Evolutionary conservation across 257 asterid genomes (phyloP), one percentile per base, ranked within the genome.

Genomic region (Solanum etuberosum): DNA sequence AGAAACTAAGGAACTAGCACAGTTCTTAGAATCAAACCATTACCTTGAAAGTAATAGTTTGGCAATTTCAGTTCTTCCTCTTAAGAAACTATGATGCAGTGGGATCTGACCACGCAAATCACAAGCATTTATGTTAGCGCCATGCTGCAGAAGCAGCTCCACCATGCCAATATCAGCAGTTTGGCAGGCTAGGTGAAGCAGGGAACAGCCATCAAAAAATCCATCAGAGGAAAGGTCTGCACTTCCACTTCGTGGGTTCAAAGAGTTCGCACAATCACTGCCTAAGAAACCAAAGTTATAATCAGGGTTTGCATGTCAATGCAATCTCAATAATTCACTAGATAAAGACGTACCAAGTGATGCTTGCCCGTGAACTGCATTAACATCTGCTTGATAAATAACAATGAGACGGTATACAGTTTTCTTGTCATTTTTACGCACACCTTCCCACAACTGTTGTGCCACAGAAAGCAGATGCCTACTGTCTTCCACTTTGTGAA

Each of bases 161-260:
- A 95, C 95, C 99, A 94, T 95, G 90, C 96, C 94, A 81, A 93
- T 85, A 89, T 96, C 99, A 73, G 98, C 92, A 88, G 94, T 92
- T 92, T 94, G 99, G 90, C 96, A 95, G 37, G 98, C 98, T 20
- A 96, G 93, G 93, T 96, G 99, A 91, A 96, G 95, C 91, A 95
- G 92, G 59, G 99, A 92, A 87, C 95, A 93, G 6, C 96, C 98
- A 84, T 94, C 94, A 86, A 88, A 89, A 87, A 83, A 68, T 71
- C 92, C 94, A 46, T 89, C 92, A 46, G 57, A 84, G 15, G 87
- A 72, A 68, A 86, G 90, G 87, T 88, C 92, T 82, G 91, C 89
- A 46, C 89, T 85, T 27, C 90, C 90, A 82, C 76, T 91, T 85
- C 81, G 90, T 46, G 87, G 84, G 86, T 86, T 87, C 77, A 86